These are phyloP conservation scores for Umbelopsis isabellina DNA, from an alignment of 192 early-diverging fungal species.

Conservation along the genomic window DNA sequence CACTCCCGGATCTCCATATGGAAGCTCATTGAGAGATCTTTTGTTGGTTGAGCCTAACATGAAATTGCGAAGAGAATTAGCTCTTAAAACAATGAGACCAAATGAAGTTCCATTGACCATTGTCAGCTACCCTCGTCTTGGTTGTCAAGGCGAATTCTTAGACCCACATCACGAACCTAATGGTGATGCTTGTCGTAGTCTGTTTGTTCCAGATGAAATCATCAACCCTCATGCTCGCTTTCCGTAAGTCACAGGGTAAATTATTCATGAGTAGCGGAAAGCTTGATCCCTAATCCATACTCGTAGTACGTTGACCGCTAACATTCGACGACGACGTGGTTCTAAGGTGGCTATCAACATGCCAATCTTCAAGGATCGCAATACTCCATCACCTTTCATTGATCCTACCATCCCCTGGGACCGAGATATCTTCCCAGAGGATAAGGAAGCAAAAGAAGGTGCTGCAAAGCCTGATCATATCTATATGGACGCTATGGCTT, in stretches of 20 bases:
- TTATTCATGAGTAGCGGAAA: not conserved
- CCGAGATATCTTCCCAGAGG: constrained; percentile 65
- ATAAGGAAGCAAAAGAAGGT: constrained; percentile 73
- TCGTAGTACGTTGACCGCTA: constrained; percentile 80
- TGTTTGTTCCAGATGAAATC: constrained; percentile 93
- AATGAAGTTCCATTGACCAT: constrained; percentile 82
- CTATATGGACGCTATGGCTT: constrained; percentile 98
- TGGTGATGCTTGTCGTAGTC: constrained; percentile 71
- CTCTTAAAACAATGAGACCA: constrained; percentile 57
- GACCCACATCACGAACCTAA: constrained; percentile 71
- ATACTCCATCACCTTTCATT: constrained; percentile 90
- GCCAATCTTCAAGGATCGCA: constrained; percentile 90
- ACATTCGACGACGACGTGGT: constrained; percentile 92
- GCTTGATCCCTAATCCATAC: not conserved
- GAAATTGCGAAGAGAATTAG: constrained; percentile 75
- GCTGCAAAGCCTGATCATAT: constrained; percentile 91
- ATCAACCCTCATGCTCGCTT: constrained; percentile 96
- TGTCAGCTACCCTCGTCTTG: constrained; percentile 91
- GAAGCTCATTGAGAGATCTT: constrained; percentile 77
- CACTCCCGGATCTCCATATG: constrained; percentile 92
- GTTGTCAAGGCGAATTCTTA: constrained; percentile 73
- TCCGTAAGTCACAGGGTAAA: constrained; percentile 52
- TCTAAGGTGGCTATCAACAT: constrained; percentile 96
- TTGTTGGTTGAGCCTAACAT: constrained; percentile 89
- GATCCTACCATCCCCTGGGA: constrained; percentile 70